Base-by-base conservation (phyloP, 805 yeast species). In the Ogataea ganodermae region DNA sequence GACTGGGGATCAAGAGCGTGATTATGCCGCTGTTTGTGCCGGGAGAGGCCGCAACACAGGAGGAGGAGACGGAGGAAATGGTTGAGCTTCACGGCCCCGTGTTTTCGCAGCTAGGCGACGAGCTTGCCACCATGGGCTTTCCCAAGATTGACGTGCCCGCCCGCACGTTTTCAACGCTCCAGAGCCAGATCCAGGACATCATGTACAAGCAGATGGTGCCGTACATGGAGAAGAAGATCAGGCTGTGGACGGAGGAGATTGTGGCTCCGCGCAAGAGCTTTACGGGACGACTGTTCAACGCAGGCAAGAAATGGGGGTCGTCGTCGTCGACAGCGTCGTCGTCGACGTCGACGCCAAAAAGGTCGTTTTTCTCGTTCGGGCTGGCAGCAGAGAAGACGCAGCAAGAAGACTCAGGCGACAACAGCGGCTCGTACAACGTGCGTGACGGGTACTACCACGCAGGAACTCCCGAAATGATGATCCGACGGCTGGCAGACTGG, bases 401-500 rank as follows among this genome's bases (percentile, higher is more conserved):
- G 6, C 42, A 44, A 3, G 52, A 49, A 17, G 31, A 44, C 14
- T 18, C 41, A 7, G 44, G 46, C 9, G 24, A 49, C 4, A 32
- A 50, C 21, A 28, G 18, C 8, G 33, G 33, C 7, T 36, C 50
- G 4, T 88, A 76, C 65, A 79, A 78, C 59, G 53, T 70, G 4
- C 69, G 67, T 3, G 80, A 74, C 35, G 84, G 83, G 18, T 80
- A 72, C 55, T 90, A 89, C 60, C 67, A 78, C 35, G 78, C 80
- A 9, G 71, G 78, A 2, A 72, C 89, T 0, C 76, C 83, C 1
- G 97, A 89, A 57, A 86, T 88, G 61, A 74, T 80, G 35, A 74
- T 90, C 22, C 73, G 98, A 42, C 85, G 86, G 60, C 70, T 92
- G 22, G 98, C 96, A 0, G 99, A 94, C 64, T 89, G 96, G 89